Evolutionary conservation across 1,284 basidiomycete species (phyloP).

Genomic region (Anthracocystis setariae): DNA sequence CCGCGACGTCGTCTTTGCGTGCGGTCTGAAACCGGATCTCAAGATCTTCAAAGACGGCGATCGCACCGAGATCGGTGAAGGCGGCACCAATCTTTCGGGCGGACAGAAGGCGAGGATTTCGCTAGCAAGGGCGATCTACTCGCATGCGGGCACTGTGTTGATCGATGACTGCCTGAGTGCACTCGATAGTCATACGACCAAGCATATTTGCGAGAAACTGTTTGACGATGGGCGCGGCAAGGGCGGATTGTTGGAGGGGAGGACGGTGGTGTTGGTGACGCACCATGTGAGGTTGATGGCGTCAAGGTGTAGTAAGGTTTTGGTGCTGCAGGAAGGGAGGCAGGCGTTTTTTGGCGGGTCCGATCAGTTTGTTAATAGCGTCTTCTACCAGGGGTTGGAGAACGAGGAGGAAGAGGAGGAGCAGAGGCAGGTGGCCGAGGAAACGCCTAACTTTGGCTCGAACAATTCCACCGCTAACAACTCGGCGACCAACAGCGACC

Average conservation of each 20-base stretch:
- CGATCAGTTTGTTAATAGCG: conserved; percentile 72
- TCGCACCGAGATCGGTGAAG: conserved; percentile 74
- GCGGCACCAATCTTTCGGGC: conserved; percentile 70
- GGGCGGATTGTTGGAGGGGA: conserved; percentile 28
- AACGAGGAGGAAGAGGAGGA: conserved; percentile 62
- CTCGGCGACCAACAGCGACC: conserved; percentile 35
- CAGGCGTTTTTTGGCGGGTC: conserved; percentile 76
- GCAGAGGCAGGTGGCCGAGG: conserved; percentile 31
- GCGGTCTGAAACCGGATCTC: conserved; percentile 72
- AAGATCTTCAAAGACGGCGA: conserved; percentile 79
- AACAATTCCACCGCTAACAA: conserved; percentile 19
- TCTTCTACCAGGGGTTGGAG: conserved; percentile 72
- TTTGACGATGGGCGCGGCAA: conserved; percentile 57
- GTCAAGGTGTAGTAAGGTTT: conserved; percentile 73
- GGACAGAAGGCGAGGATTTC: conserved; percentile 77
- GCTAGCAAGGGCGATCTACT: conserved; percentile 79
- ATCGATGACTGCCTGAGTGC: conserved; percentile 81
- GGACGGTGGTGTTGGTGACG: conserved; percentile 63
- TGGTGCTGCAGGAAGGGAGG: conserved; percentile 77
- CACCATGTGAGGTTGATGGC: conserved; percentile 71
- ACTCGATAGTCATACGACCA: conserved; percentile 56
- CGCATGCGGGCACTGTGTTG: conserved; percentile 74
- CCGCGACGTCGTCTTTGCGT: conserved; percentile 55
- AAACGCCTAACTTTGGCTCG: conserved; percentile 30
- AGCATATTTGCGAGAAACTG: conserved; percentile 63